These are phyloP conservation scores for Arthroderma sp. DNA, from an alignment of 2,329 filamentous ascomycete genomes.

Conservation along the genomic window DNA sequence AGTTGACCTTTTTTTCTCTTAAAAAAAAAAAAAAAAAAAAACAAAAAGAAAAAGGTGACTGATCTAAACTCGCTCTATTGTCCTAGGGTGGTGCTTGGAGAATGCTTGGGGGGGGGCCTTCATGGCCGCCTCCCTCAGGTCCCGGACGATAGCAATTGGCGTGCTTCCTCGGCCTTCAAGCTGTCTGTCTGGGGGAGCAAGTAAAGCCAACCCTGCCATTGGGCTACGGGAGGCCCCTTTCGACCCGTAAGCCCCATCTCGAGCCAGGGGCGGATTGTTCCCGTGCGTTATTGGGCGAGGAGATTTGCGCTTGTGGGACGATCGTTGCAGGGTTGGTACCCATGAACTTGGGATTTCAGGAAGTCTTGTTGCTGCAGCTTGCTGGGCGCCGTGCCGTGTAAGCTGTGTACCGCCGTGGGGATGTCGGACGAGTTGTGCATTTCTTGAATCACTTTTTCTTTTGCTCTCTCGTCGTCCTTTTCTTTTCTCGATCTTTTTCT, in stretches of 20 bases:
- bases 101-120: neutral
- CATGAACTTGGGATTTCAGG: slow-evolving; percentile 1
- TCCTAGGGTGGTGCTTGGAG: neutral
- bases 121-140: neutral
- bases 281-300: slow-evolving; percentile 1
- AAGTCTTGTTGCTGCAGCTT: neutral
- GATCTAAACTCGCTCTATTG: neutral
- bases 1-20: neutral
- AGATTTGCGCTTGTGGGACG: slow-evolving; percentile 5
- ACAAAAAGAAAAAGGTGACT: slow-evolving; percentile 1
- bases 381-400: neutral
- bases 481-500: neutral
- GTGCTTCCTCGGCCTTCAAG: neutral
- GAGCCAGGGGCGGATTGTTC: neutral
- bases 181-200: neutral
- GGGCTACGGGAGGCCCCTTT: slow-evolving; percentile 4
- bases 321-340: slow-evolving; percentile 1
- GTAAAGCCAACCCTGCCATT: neutral
- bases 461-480: neutral
- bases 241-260: neutral
- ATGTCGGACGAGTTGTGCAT: neutral
- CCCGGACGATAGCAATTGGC: neutral
- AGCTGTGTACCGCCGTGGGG: neutral
- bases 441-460: neutral
- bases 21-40: neutral